Evolutionary conservation across 1,284 basidiomycete genomes (phyloP).

Genomic region (Blastosporella zonata): DNA sequence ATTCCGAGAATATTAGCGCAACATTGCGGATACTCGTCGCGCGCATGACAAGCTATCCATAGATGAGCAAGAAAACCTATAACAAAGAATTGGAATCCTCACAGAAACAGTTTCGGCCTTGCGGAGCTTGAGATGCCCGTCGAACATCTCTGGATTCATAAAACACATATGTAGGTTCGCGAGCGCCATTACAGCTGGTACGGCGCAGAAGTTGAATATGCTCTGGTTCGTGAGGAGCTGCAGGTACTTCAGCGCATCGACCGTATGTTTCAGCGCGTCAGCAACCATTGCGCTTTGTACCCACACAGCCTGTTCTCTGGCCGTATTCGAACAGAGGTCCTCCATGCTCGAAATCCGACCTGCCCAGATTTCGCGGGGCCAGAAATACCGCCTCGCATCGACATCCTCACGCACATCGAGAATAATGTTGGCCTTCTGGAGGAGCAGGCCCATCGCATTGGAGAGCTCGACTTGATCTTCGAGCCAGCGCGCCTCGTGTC

Average conservation of each 20-base stretch:
- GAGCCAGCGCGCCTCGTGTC: conserved; percentile 80
- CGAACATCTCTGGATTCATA: conserved; percentile 90
- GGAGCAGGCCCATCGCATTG: conserved; percentile 94
- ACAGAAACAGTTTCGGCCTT: conserved; percentile 85
- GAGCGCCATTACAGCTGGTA: conserved; percentile 95
- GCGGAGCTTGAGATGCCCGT: conserved; percentile 92
- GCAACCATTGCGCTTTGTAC: conserved; percentile 87
- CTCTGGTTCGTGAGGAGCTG: conserved; percentile 86
- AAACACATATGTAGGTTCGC: conserved; percentile 91
- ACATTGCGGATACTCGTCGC: conserved; percentile 93
- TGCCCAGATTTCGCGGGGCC: conserved; percentile 94
- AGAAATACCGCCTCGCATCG: conserved; percentile 86
- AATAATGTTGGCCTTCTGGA: conserved; percentile 99
- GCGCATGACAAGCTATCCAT: conserved; percentile 79
- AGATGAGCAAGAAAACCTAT: not conserved
- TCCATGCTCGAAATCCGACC: conserved; percentile 72
- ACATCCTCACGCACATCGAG: conserved; percentile 95
- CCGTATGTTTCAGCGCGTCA: conserved; percentile 85
- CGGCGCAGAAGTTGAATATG: conserved; percentile 96
- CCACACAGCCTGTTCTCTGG: conserved; percentile 67
- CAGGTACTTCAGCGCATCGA: conserved; percentile 89
- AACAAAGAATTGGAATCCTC: not conserved
- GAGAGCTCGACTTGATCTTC: conserved; percentile 83
- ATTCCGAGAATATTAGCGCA: conserved; percentile 84
- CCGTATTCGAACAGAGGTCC: conserved; percentile 55